Evolutionary conservation across 176 grass and related monocot genomes (phyloP).

Genomic region (Eleusine indica): DNA sequence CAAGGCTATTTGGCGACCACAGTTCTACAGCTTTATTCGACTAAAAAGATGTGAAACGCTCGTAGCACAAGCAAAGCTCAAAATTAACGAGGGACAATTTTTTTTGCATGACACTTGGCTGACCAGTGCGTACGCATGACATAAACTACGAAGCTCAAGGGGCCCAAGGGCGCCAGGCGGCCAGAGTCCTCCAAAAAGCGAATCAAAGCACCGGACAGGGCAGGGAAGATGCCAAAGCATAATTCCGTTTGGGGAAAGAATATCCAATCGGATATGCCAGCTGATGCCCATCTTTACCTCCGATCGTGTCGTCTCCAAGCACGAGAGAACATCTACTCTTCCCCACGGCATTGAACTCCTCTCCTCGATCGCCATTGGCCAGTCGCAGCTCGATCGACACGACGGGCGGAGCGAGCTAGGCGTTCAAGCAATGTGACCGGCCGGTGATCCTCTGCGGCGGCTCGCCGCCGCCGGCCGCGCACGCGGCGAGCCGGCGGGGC

Average conservation of each 20-base stretch:
- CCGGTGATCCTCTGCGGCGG: not conserved
- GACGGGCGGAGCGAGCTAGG: not conserved
- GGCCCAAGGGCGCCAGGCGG: not conserved
- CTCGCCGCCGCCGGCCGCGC: not conserved
- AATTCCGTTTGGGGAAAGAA: slow-evolving; percentile 23
- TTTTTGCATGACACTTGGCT: not conserved
- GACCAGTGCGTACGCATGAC: not conserved
- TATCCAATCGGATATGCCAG: slow-evolving; percentile 45
- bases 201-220: not conserved
- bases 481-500: not conserved
- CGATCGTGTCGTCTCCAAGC: slow-evolving; percentile 5
- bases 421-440: not conserved
- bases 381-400: not conserved
- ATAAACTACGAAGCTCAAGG: not conserved
- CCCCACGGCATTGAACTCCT: not conserved
- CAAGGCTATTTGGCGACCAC: not conserved
- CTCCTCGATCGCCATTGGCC: not conserved
- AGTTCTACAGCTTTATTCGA: not conserved
- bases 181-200: not conserved
- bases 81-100: no score
- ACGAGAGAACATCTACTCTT: not conserved
- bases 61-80: not conserved
- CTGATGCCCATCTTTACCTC: not conserved
- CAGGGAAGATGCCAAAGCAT: slow-evolving; percentile 23
- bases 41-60: not conserved